Conservation (phyloP, 169 alveolate genomes). For the Plasmodium gonderi region DNA sequence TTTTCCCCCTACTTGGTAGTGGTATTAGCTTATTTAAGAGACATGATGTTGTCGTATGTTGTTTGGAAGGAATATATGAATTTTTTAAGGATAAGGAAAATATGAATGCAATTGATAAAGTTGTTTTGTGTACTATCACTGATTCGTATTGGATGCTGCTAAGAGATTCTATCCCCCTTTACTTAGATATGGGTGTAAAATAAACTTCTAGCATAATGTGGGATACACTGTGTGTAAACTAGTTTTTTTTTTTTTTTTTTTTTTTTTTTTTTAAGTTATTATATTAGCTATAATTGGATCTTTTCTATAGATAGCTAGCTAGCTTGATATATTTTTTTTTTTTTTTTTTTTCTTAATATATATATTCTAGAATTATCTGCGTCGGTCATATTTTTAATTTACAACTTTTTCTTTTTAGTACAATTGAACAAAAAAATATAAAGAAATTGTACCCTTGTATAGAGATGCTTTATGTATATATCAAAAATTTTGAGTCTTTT, state of each 20-base stretch:
- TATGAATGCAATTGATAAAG: slow-evolving; percentile 62
- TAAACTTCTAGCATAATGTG: neutral
- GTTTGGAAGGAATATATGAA: slow-evolving; percentile 74
- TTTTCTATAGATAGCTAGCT: neutral
- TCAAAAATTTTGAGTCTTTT: neutral
- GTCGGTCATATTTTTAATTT: neutral
- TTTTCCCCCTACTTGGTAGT: slow-evolving; percentile 74
- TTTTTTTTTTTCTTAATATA: neutral
- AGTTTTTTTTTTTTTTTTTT: neutral
- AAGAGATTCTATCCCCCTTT: slow-evolving; percentile 54
- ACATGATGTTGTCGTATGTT: slow-evolving; percentile 67
- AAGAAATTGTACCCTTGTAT: neutral
- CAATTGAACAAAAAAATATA: neutral
- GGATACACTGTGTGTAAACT: neutral
- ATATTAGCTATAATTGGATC: neutral
- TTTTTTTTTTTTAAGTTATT: neutral
- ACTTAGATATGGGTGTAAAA: slow-evolving; percentile 12
- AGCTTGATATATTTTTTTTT: neutral
- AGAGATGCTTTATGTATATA: neutral
- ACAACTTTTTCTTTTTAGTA: neutral
- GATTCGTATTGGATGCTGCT: slow-evolving; percentile 73
- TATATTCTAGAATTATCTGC: neutral
- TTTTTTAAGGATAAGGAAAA: slow-evolving; percentile 47
- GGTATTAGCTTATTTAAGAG: slow-evolving; percentile 72
- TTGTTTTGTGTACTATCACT: slow-evolving; percentile 40